A percentile compares a stretch with the other conserved stretches of the same genome.
These are phyloP conservation scores for Trichoderma aggressivum DNA, from an alignment of 2,329 filamentous ascomycete species.

Conservation along the genomic window DNA sequence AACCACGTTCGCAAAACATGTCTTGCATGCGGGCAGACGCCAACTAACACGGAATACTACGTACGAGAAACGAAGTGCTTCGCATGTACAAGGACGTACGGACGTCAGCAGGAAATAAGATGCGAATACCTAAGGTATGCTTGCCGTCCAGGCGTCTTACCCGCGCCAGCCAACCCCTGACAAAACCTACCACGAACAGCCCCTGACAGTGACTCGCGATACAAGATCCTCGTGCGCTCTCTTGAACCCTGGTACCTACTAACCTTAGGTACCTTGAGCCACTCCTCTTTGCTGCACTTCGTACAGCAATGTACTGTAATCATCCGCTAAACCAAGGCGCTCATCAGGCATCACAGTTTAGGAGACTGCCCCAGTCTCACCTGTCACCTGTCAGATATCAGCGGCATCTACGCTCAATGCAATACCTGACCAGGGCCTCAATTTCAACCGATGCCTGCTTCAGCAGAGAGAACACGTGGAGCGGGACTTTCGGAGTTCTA, in stretches of 20 bases:
- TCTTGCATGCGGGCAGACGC: neutral
- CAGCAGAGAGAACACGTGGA: neutral
- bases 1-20: neutral
- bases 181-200: neutral
- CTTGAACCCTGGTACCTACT: too few relatives aligned
- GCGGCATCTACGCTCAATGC: neutral
- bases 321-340: neutral
- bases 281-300: neutral
- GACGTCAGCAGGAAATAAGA: slow-evolving; percentile 1
- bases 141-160: neutral
- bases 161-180: neutral
- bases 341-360: neutral
- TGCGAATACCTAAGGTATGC: neutral
- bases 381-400: neutral
- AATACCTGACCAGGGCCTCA: neutral
- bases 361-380: neutral
- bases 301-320: neutral
- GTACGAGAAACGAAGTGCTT: neutral
- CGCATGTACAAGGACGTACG: neutral
- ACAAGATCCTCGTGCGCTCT: neutral
- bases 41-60: neutral
- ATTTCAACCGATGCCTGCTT: neutral
- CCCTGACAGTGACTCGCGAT: neutral
- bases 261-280: neutral
- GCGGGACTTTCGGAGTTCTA: neutral